Evolutionary conservation across 495 filamentous ascomycete species (phyloP).

Genomic region (Lophium mytilinum): DNA sequence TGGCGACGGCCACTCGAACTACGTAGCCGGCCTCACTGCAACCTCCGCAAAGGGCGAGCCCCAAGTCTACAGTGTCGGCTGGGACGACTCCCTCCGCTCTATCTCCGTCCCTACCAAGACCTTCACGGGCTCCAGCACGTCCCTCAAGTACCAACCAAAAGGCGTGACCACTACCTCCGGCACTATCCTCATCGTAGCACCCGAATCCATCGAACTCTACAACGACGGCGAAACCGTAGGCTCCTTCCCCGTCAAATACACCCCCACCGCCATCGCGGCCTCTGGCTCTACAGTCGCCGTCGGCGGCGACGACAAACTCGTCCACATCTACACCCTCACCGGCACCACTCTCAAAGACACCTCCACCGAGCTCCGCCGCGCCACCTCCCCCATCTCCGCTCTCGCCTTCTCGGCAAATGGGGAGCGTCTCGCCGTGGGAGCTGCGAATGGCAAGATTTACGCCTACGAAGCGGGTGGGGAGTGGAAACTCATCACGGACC

Average conservation of each 20-base stretch:
- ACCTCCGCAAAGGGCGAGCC: conserved; percentile 34
- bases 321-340: conserved; percentile 63
- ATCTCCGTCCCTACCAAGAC: conserved; percentile 54
- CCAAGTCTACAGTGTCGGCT: conserved; percentile 74
- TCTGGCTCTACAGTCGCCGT: conserved; percentile 60
- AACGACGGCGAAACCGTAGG: conserved; percentile 39
- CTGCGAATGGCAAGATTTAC: conserved; percentile 81
- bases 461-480: conserved; percentile 39
- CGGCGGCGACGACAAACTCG: conserved; percentile 59
- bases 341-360: conserved; percentile 38
- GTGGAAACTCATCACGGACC: conserved; percentile 56
- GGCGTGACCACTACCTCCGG: conserved; percentile 42
- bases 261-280: conserved; percentile 63
- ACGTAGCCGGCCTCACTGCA: conserved; percentile 69
- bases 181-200: conserved; percentile 56
- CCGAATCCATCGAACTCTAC: conserved; percentile 57
- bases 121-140: conserved; percentile 47
- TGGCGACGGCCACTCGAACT: conserved; percentile 72
- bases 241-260: conserved; percentile 35
- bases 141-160: conserved; percentile 55
- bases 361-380: conserved; percentile 41
- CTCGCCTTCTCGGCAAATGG: conserved; percentile 74
- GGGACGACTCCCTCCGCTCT: conserved; percentile 88
- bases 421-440: conserved; percentile 67
- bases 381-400: conserved; percentile 51